Conservation (phyloP, 2,329 filamentous ascomycete species). For the Trichoderma brevicompactum region DNA sequence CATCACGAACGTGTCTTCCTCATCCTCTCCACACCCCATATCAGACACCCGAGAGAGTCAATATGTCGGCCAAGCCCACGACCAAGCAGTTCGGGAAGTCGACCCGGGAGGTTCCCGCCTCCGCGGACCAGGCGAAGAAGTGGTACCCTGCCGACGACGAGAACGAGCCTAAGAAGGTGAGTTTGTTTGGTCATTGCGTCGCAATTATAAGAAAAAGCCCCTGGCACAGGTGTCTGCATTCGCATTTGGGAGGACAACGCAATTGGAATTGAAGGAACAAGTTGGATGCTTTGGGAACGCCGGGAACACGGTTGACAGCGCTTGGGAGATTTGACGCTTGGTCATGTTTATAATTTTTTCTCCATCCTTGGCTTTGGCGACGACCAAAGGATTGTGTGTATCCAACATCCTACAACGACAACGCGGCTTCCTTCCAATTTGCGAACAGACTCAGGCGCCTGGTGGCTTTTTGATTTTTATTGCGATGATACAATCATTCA, state of each 20-base stretch:
- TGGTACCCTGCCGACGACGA: constrained; percentile 98
- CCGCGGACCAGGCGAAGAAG: constrained; percentile 93
- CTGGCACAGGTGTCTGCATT: constrained; percentile 22
- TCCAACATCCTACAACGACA: constrained; percentile 3
- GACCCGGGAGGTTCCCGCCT: constrained; percentile 86
- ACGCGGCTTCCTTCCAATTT: constrained; percentile 13
- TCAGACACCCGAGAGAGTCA: constrained; percentile 48
- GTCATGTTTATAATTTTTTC: neutral
- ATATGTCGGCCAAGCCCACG: constrained; percentile 75
- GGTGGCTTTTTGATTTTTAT: neutral
- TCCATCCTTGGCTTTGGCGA: neutral
- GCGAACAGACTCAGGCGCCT: constrained; percentile 18
- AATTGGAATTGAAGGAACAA: constrained; percentile 14
- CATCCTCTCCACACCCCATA: constrained; percentile 47
- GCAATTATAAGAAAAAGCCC: constrained; percentile 15
- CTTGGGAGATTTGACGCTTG: constrained; percentile 13
- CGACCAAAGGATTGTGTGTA: constrained; percentile 9
- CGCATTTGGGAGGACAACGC: constrained; percentile 18
- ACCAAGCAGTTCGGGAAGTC: constrained; percentile 98
- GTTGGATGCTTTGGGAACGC: constrained; percentile 10
- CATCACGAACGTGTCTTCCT: constrained; percentile 46
- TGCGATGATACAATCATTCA: neutral
- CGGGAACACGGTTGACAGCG: constrained; percentile 3
- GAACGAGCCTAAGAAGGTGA: constrained; percentile 88
- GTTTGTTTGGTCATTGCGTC: constrained; percentile 49